Conservation (phyloP, 805 yeast genomes). For the Candida maesae region DNA sequence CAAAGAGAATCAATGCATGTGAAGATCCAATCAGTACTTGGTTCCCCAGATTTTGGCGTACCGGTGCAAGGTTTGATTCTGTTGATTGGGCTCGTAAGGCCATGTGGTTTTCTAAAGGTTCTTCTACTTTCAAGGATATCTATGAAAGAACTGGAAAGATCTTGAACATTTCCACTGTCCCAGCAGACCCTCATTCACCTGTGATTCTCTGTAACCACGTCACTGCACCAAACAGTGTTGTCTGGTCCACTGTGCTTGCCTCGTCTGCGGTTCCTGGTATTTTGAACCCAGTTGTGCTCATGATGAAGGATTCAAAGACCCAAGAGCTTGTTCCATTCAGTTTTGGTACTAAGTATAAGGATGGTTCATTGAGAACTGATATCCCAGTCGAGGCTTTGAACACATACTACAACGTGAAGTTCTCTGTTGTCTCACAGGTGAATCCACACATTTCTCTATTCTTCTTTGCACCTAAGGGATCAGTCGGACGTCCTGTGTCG, state of each 20-base stretch:
- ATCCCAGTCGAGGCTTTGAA: constrained; percentile 72
- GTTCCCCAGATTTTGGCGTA: constrained; percentile 61
- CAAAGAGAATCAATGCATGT: constrained; percentile 64
- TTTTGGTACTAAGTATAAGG: constrained; percentile 70
- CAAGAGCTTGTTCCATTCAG: constrained; percentile 56
- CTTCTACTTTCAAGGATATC: constrained; percentile 68
- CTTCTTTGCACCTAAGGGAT: constrained; percentile 74
- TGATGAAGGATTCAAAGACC: constrained; percentile 52
- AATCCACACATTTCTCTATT: constrained; percentile 78
- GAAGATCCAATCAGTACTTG: constrained; percentile 58
- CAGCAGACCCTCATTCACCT: constrained; percentile 79
- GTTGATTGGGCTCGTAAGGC: constrained; percentile 68
- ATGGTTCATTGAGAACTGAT: constrained; percentile 76
- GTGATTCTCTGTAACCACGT: constrained; percentile 72
- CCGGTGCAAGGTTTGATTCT: constrained; percentile 79
- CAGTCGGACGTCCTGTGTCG: constrained; percentile 75
- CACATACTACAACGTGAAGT: constrained; percentile 71
- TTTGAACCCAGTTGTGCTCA: constrained; percentile 70
- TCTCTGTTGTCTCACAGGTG: constrained; percentile 75
- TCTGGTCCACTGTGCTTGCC: constrained; percentile 77
- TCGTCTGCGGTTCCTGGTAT: constrained; percentile 84
- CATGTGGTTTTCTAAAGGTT: constrained; percentile 69
- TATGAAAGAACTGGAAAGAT: constrained; percentile 64
- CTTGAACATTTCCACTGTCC: constrained; percentile 72
- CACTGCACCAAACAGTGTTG: constrained; percentile 75